Evolutionary conservation across 2,329 filamentous ascomycete genomes (phyloP).

Genomic region (Fusarium sterilihyphosum): DNA sequence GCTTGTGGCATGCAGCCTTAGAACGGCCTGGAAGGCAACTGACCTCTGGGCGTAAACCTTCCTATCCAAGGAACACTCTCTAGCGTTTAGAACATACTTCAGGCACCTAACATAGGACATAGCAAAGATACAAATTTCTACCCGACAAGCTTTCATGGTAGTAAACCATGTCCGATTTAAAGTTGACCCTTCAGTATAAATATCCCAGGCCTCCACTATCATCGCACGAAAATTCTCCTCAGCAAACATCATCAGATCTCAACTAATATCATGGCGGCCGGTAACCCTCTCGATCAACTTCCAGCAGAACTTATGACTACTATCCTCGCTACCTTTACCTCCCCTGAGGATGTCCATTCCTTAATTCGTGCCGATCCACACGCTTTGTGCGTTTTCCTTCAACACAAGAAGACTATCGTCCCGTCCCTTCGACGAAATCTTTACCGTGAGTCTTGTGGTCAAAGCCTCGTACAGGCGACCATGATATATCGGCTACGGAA

Average conservation of each 20-base stretch:
- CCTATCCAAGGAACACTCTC: too few species aligned
- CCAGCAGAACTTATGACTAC: background rate
- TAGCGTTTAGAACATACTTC: background rate
- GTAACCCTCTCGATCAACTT: background rate
- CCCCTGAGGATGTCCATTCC: background rate
- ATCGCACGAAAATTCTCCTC: background rate
- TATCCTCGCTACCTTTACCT: background rate
- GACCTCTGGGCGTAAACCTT: too few species aligned
- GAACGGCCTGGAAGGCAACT: too few species aligned
- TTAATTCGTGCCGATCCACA: background rate
- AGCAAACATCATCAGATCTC: background rate
- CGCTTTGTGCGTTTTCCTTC: background rate
- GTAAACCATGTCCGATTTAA: background rate
- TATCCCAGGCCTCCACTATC: background rate
- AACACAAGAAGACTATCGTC: background rate
- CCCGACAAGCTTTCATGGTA: background rate
- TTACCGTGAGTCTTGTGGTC: background rate
- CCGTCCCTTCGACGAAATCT: background rate
- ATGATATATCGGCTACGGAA: background rate
- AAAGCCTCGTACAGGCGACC: background rate
- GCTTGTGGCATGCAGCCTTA: too few species aligned
- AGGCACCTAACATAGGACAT: rapidly evolving
- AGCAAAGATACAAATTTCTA: background rate
- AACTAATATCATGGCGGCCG: background rate
- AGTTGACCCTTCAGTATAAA: background rate